Base-by-base conservation (phyloP, 1,284 basidiomycete genomes). In the Heterobasidion annosum region DNA sequence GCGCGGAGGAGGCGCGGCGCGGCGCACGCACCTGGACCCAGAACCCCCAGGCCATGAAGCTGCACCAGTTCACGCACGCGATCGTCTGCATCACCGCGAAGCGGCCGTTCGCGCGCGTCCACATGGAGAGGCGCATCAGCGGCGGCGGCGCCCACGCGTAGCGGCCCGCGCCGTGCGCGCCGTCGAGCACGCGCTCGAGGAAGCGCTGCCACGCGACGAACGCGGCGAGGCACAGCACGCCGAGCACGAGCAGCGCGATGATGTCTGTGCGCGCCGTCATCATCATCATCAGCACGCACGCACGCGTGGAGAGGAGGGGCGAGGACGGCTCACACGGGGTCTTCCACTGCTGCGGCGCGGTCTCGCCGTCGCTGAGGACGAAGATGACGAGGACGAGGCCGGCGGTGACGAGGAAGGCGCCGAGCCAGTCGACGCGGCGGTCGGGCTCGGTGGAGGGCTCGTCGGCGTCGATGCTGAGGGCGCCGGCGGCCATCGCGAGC, bases 371-470 rank as follows among this genome's bases (percentile, higher is more conserved):
- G 48, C 85, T 83, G 1, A 96, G 77, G 0, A 85, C 82, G 63
- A 94, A 95, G 10, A 89, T 78, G 58, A 96, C 75, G 2, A 95
- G 72, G 0, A 90, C 83, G 12, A 95, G 72, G 0, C 89, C 92
- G 0, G 75, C 66, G 0, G 90, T 93, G 48, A 91, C 76, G 34
- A 94, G 68, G 16, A 81, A 70, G 0, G 87, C 88, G 4, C 93
- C 93, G 18, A 91, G 63, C 88, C 90, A 94, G 64, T 97, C 93
- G 0, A 96, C 74, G 0, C 87, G 75, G 25, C 70, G 70, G 59
- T 90, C 85, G 0, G 46, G 53, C 55, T 80, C 78, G 4, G 64
- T 59, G 0, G 76, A 76, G 0, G 71, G 70, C 3, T 64, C 18
- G 59, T 84, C 68, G 15, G 56, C 50, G 18, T 78, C 78, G 40